Conservation (phyloP, 257 asterid species). For the Rauvolfia tetraphylla region DNA sequence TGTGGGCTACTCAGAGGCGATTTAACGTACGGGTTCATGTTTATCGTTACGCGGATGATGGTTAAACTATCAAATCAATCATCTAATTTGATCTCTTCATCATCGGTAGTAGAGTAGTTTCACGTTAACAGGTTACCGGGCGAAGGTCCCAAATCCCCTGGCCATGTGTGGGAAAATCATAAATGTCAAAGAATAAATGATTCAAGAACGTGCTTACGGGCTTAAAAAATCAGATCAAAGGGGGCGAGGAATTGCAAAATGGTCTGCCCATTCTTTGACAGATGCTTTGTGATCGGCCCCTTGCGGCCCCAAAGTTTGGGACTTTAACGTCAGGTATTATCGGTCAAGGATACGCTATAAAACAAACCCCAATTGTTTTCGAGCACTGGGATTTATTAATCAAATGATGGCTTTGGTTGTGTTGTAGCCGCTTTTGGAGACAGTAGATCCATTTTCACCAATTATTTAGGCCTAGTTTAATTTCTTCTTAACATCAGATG, state of each 20-base stretch:
- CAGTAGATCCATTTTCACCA: constrained; percentile 20
- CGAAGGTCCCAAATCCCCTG: neutral
- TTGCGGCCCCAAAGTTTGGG: constrained; percentile 4
- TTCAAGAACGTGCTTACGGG: neutral
- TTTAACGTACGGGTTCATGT: constrained; percentile 3
- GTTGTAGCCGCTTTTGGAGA: constrained; percentile 37
- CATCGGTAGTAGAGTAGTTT: neutral
- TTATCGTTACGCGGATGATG: neutral
- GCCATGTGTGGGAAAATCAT: neutral
- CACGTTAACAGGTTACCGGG: neutral
- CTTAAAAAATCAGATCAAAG: constrained; percentile 1
- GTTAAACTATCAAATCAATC: constrained; percentile 22
- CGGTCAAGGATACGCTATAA: constrained; percentile 6
- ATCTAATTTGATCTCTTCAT: neutral
- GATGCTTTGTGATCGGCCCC: neutral
- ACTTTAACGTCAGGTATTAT: constrained; percentile 7
- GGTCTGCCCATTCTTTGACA: constrained; percentile 5
- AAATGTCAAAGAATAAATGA: neutral
- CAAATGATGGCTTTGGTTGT: constrained; percentile 37
- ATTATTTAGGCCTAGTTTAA: constrained; percentile 20
- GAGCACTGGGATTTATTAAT: constrained; percentile 24
- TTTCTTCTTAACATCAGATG: neutral
- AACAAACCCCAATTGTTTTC: constrained; percentile 9
- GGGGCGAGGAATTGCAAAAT: constrained; percentile 1
- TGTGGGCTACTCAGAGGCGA: neutral